A percentile compares a stretch with the other conserved stretches of the same genome.
phyloP scores from a whole-genome alignment of 345 rosid genomes.

The Dipteronia sinensis region DNA sequence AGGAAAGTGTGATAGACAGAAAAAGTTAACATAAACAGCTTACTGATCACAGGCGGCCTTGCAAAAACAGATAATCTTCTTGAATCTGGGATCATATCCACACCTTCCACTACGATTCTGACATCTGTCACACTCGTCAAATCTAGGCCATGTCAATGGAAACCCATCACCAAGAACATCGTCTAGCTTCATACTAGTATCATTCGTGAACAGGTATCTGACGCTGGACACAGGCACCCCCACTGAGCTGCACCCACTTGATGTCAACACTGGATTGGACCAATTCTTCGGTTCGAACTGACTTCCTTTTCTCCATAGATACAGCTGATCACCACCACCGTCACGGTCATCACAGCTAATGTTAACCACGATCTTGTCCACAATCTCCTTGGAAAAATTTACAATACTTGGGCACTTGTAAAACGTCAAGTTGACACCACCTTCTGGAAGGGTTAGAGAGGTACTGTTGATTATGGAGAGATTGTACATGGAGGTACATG shows the following conservation, averaged over 20 bases:
- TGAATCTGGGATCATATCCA: conserved; percentile 20
- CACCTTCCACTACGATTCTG: conserved; percentile 22
- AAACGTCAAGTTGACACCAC: conserved; percentile 24
- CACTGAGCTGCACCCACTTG: conserved; percentile 21
- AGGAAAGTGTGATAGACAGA: too few relatives aligned
- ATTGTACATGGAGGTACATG: conserved; percentile 28
- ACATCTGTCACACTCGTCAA: conserved; percentile 24
- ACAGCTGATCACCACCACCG: background rate
- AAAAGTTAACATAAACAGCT: background rate
- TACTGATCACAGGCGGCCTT: conserved; percentile 24
- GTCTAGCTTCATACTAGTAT: background rate
- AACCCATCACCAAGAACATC: conserved; percentile 28
- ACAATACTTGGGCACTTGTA: conserved; percentile 13
- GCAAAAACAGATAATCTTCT: conserved; percentile 25
- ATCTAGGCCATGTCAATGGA: conserved; percentile 28
- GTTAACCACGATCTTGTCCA: conserved; percentile 9
- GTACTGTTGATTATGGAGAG: conserved; percentile 1
- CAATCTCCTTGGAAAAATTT: conserved; percentile 4
- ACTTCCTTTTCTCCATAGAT: background rate
- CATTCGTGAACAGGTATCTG: background rate
- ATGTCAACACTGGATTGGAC: background rate
- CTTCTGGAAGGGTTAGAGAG: conserved; percentile 23
- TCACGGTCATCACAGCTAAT: conserved; percentile 16
- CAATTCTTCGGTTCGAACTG: background rate
- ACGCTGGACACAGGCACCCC: conserved; percentile 23